Conservation (phyloP, 1,284 basidiomycete species). For the Apiotrichum veenhuisii region DNA sequence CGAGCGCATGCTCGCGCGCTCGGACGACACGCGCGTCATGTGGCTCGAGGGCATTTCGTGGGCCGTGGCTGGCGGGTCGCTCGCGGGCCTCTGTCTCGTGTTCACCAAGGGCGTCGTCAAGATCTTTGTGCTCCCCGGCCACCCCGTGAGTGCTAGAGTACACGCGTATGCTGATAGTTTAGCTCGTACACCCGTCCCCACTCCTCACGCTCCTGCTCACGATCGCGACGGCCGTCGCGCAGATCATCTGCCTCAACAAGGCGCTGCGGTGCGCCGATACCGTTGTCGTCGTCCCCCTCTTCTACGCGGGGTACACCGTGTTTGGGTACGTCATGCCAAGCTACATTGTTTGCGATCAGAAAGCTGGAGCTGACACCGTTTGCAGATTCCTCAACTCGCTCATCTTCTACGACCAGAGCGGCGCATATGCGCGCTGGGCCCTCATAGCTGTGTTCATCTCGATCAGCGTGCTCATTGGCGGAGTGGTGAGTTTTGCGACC, state of each 20-base stretch:
- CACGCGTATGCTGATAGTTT: neutral
- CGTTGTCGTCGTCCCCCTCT: slow-evolving; percentile 68
- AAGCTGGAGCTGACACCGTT: neutral
- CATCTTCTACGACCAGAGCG: slow-evolving; percentile 74
- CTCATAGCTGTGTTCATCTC: slow-evolving; percentile 80
- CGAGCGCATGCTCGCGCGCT: slow-evolving; percentile 69
- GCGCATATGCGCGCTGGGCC: slow-evolving; percentile 76
- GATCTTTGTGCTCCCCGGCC: slow-evolving; percentile 35
- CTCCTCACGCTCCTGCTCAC: slow-evolving; percentile 80
- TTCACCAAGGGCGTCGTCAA: slow-evolving; percentile 74
- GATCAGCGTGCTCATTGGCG: slow-evolving; percentile 75
- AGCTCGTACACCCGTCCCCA: slow-evolving; percentile 71
- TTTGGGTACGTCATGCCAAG: slow-evolving; percentile 64
- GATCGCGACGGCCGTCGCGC: slow-evolving; percentile 71
- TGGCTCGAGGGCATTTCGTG: slow-evolving; percentile 89
- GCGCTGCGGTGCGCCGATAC: slow-evolving; percentile 64
- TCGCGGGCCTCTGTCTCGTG: slow-evolving; percentile 82
- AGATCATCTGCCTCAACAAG: slow-evolving; percentile 85
- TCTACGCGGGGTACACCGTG: slow-evolving; percentile 64
- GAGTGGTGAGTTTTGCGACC: slow-evolving; percentile 60
- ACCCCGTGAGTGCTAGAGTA: slow-evolving; percentile 44
- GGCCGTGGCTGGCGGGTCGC: slow-evolving; percentile 82
- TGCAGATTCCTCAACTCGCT: slow-evolving; percentile 67
- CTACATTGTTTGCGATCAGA: too few relatives aligned
- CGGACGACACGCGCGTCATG: slow-evolving; percentile 74